These are phyloP conservation scores for Fusarium tupiense DNA, from an alignment of 2,329 filamentous ascomycete species.

Conservation along the genomic window DNA sequence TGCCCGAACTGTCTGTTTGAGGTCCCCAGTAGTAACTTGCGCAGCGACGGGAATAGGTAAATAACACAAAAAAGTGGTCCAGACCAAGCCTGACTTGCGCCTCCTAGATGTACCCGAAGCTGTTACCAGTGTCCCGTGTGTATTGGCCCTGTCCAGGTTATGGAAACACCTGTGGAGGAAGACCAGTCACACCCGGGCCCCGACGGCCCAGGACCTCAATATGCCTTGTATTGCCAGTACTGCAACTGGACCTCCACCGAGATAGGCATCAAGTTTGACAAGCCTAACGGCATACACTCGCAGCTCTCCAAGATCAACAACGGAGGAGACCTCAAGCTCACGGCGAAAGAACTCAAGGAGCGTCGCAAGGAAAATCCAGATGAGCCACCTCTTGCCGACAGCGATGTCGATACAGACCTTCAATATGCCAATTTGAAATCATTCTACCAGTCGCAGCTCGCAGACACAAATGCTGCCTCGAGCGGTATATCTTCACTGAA, in stretches of 20 bases:
- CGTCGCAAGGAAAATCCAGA: slow-evolving; percentile 59
- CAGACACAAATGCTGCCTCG: slow-evolving; percentile 65
- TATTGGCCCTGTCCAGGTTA: slow-evolving; percentile 80
- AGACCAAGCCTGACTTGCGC: slow-evolving; percentile 28
- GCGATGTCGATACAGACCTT: slow-evolving; percentile 69
- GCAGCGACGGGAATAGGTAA: slow-evolving; percentile 92
- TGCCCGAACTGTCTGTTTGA: slow-evolving; percentile 97
- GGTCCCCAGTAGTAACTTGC: slow-evolving; percentile 90
- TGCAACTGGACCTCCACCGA: slow-evolving; percentile 94
- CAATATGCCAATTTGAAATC: slow-evolving; percentile 78
- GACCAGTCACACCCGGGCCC: slow-evolving; percentile 53
- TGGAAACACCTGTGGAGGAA: slow-evolving; percentile 67
- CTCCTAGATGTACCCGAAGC: slow-evolving; percentile 82
- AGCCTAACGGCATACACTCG: slow-evolving; percentile 83
- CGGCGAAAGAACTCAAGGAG: slow-evolving; percentile 61
- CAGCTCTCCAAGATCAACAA: slow-evolving; percentile 80
- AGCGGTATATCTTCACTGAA: slow-evolving; percentile 54
- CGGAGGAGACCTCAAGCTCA: slow-evolving; percentile 63
- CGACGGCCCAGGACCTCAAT: slow-evolving; percentile 55
- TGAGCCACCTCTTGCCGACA: slow-evolving; percentile 51
- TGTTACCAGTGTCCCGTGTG: slow-evolving; percentile 97
- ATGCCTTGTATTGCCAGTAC: slow-evolving; percentile 85
- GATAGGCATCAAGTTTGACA: slow-evolving; percentile 89
- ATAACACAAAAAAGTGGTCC: not conserved
- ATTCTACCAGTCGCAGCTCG: slow-evolving; percentile 85